These are phyloP conservation scores for Chlorella sorokiniana DNA, from an alignment of 139 green algal species.

Conservation along the genomic window DNA sequence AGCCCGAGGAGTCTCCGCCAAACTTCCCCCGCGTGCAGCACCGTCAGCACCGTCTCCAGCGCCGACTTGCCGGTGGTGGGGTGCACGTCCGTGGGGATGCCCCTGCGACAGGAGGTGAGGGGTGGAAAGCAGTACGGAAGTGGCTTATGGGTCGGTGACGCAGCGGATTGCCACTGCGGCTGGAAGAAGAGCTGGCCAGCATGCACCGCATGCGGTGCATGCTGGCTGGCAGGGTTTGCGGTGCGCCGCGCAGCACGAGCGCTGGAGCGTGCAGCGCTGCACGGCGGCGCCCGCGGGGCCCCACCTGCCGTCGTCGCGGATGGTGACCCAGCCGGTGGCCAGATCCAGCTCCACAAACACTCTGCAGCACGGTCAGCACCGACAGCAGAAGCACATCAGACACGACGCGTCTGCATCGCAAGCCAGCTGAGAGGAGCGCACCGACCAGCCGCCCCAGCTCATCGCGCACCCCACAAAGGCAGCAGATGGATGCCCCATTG, in stretches of 20 bases:
- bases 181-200: too few species aligned
- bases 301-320: slow-evolving; percentile 29
- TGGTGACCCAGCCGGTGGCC: slow-evolving; percentile 65
- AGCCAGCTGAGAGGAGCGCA: background rate
- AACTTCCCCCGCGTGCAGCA: slow-evolving; percentile 99
- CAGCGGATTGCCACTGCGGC: too few species aligned
- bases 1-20: slow-evolving; percentile 80
- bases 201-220: too few species aligned
- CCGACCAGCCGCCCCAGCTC: too few species aligned
- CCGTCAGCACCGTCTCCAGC: slow-evolving; percentile 88
- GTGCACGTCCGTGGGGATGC: slow-evolving; percentile 93
- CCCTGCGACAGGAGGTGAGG: slow-evolving; percentile 45
- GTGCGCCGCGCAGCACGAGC: too few species aligned
- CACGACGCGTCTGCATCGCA: background rate
- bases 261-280: too few species aligned
- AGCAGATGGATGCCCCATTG: too few species aligned
- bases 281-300: too few species aligned
- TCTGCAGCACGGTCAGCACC: background rate
- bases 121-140: background rate
- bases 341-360: slow-evolving; percentile 73
- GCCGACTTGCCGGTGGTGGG: slow-evolving; percentile 84
- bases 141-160: too few species aligned
- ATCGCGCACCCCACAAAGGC: too few species aligned
- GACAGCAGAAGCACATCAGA: too few species aligned
- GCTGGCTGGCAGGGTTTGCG: too few species aligned